Conservation (phyloP, 1,284 basidiomycete genomes). For the Cryptococcus hybrid region DNA sequence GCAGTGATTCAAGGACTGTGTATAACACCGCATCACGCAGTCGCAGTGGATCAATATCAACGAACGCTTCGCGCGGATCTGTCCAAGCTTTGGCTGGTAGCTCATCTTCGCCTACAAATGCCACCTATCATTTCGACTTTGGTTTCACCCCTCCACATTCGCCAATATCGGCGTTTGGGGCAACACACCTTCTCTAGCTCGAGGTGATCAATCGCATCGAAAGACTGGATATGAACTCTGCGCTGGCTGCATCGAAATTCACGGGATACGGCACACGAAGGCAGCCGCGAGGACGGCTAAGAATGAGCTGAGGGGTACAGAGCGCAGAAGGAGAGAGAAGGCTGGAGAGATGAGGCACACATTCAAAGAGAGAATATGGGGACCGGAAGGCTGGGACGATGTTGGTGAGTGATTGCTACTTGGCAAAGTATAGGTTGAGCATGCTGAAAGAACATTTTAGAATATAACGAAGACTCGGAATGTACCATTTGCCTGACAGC, state of each 20-base stretch:
- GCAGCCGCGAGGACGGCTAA: constrained; percentile 25
- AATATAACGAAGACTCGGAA: constrained; percentile 60
- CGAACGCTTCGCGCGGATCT: constrained; percentile 16
- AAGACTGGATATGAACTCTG: constrained; percentile 75
- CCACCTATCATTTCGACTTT: constrained; percentile 7
- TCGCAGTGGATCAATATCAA: constrained; percentile 23
- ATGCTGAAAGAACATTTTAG: constrained; percentile 17
- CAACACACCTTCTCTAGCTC: not conserved
- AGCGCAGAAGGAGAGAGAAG: constrained; percentile 49
- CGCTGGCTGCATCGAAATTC: constrained; percentile 67
- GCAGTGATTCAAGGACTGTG: constrained; percentile 20
- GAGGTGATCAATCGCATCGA: constrained; percentile 22
- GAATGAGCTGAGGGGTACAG: constrained; percentile 44
- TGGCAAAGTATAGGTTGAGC: not conserved
- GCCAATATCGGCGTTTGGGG: not conserved
- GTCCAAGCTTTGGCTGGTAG: constrained; percentile 16
- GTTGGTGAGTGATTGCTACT: no score
- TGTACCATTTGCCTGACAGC: constrained; percentile 74
- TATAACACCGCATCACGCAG: constrained; percentile 17
- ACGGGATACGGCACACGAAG: constrained; percentile 73
- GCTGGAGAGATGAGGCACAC: constrained; percentile 70
- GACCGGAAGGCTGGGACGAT: no score
- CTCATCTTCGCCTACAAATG: constrained; percentile 16
- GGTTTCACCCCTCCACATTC: constrained; percentile 14
- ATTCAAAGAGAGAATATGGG: constrained; percentile 63